Conservation (phyloP, 2,329 filamentous ascomycete species). For the Periglandula ipomoeae region DNA sequence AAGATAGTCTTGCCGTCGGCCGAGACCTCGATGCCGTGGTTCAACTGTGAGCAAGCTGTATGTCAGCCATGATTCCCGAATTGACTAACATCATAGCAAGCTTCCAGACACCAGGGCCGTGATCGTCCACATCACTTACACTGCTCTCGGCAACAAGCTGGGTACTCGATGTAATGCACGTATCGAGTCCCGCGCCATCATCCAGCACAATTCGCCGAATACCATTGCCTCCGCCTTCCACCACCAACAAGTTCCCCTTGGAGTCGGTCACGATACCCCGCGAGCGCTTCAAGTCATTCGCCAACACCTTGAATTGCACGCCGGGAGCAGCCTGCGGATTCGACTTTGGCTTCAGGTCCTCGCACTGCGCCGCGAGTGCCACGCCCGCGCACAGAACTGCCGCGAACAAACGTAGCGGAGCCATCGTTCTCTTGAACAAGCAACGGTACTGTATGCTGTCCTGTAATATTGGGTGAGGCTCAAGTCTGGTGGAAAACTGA, state of each 20-base stretch:
- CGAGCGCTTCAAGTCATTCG: conserved; percentile 17
- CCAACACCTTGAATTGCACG: conserved; percentile 18
- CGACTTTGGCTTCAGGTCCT: conserved; percentile 6
- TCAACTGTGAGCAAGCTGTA: conserved; percentile 25
- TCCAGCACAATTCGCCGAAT: conserved; percentile 25
- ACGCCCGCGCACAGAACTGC: not conserved
- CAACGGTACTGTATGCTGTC: not conserved
- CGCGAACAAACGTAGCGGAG: not conserved
- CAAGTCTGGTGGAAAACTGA: no score
- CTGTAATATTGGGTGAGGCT: no score
- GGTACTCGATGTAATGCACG: conserved; percentile 20
- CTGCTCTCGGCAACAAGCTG: conserved; percentile 17
- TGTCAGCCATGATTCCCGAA: no score
- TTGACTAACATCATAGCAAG: no score
- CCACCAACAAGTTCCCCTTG: conserved; percentile 27
- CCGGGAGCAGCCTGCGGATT: conserved; percentile 15
- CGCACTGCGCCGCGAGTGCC: conserved; percentile 8
- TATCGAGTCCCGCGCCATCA: conserved; percentile 17
- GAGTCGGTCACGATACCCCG: conserved; percentile 26
- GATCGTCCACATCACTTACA: no score
- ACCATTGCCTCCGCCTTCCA: conserved; percentile 20
- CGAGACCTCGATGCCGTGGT: conserved; percentile 40
- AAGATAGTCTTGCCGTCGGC: conserved; percentile 37
- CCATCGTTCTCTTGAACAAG: not conserved
- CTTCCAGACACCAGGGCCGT: no score